These are phyloP conservation scores for Lachancea thermotolerans DNA, from an alignment of 805 yeast genomes.

Conservation along the genomic window DNA sequence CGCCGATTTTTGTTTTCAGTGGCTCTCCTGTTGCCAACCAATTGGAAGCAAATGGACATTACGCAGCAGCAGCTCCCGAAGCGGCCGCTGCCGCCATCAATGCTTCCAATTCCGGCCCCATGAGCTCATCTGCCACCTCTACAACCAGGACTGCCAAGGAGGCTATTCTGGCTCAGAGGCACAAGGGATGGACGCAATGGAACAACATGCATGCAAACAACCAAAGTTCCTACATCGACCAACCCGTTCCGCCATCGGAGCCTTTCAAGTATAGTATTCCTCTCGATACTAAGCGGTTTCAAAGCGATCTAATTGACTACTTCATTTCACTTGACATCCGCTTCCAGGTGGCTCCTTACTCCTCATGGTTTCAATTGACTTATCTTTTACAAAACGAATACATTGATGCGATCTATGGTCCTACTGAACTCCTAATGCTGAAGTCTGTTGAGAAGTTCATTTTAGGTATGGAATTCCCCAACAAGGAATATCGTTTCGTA, in stretches of 20 bases:
- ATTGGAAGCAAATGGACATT: slow-evolving; percentile 25
- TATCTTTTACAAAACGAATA: slow-evolving; percentile 51
- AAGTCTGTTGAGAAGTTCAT: slow-evolving; percentile 63
- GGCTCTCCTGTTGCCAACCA: slow-evolving; percentile 47
- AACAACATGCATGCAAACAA: slow-evolving; percentile 32
- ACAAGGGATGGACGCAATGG: slow-evolving; percentile 41
- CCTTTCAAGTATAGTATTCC: slow-evolving; percentile 50
- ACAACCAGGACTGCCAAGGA: slow-evolving; percentile 21
- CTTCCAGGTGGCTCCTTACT: slow-evolving; percentile 75
- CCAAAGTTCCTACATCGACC: slow-evolving; percentile 27
- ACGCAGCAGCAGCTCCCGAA: slow-evolving; percentile 21
- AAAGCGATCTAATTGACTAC: slow-evolving; percentile 49
- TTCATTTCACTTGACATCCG: slow-evolving; percentile 52
- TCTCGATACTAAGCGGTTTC: slow-evolving; percentile 43
- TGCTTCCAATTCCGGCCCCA: slow-evolving; percentile 6
- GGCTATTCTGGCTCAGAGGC: slow-evolving; percentile 38
- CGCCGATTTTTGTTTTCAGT: slow-evolving; percentile 73
- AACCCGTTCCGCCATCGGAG: slow-evolving; percentile 35
- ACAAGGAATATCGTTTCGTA: slow-evolving; percentile 59
- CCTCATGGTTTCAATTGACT: slow-evolving; percentile 72
- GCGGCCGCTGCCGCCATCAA: slow-evolving; percentile 13
- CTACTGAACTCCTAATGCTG: slow-evolving; percentile 68
- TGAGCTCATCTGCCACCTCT: slow-evolving; percentile 10
- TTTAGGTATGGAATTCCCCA: slow-evolving; percentile 59
- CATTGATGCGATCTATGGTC: slow-evolving; percentile 76